Percentiles rank a stretch among this genome's conserved stretches.
Conservation (phyloP, 768 basidiomycete genomes). For the Mycena latifolia region DNA sequence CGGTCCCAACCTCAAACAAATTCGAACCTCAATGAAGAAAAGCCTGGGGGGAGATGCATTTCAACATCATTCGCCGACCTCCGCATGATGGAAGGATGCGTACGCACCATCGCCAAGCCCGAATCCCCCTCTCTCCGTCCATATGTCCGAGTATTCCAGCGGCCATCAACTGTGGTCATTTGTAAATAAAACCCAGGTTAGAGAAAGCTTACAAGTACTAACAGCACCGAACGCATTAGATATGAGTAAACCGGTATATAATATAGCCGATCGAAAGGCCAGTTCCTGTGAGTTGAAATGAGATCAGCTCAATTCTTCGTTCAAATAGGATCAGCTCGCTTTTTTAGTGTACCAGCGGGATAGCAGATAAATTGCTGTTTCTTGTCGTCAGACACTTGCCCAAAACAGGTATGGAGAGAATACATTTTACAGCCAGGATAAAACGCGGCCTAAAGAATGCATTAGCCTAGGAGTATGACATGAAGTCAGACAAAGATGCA, state of each 20-base stretch:
- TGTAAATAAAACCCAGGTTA: not conserved
- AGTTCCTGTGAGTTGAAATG: slow-evolving; percentile 60
- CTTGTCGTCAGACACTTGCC: not conserved
- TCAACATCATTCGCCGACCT: not conserved
- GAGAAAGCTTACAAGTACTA: slow-evolving; percentile 36
- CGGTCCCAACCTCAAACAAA: not conserved
- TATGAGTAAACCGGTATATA: slow-evolving; percentile 71
- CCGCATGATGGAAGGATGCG: not conserved
- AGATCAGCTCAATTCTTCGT: slow-evolving; percentile 27
- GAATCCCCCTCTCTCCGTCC: slow-evolving; percentile 75
- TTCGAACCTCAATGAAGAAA: slow-evolving; percentile 72
- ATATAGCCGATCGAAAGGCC: slow-evolving; percentile 70
- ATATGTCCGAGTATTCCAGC: slow-evolving; percentile 79
- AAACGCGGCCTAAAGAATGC: slow-evolving; percentile 72
- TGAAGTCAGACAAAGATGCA: slow-evolving; percentile 24
- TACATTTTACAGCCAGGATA: slow-evolving; percentile 67
- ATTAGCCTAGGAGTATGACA: not conserved
- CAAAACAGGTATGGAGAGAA: slow-evolving; percentile 8
- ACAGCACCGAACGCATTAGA: slow-evolving; percentile 79
- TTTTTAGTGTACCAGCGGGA: slow-evolving; percentile 72
- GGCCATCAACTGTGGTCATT: slow-evolving; percentile 68
- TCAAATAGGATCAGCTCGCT: slow-evolving; percentile 44
- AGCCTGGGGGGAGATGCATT: slow-evolving; percentile 57
- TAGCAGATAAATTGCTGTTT: slow-evolving; percentile 52
- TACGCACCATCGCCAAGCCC: slow-evolving; percentile 72